A percentile compares a stretch with the other conserved stretches of the same genome.
These are phyloP conservation scores for Torulaspora delbrueckii DNA, from an alignment of 805 yeast genomes.

Conservation along the genomic window DNA sequence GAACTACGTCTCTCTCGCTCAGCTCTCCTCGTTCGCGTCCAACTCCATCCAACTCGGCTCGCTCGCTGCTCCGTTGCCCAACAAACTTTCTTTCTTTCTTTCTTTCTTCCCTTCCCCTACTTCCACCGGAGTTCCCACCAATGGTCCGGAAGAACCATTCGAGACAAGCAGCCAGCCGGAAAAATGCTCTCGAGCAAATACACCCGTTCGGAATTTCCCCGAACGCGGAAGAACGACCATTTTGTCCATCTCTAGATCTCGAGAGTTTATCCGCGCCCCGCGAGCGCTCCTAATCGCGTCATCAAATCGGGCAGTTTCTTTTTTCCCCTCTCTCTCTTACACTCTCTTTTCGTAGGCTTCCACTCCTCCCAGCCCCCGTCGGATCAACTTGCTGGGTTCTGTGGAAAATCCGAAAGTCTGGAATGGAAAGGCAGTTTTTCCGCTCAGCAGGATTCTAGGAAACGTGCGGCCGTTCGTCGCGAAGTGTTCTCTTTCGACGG, in stretches of 20 bases:
- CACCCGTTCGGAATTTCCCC: not conserved
- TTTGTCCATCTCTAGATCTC: not conserved
- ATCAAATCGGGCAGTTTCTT: not conserved
- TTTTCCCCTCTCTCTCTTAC: not conserved
- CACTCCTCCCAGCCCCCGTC: not conserved
- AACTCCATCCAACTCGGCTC: not conserved
- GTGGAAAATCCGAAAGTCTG: not conserved
- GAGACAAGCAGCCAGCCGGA: not conserved
- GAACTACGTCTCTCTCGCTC: too few species aligned
- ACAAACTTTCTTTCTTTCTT: too few species aligned
- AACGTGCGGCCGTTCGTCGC: not conserved
- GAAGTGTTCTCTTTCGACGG: not conserved
- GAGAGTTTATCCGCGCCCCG: not conserved
- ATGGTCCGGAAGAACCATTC: not conserved
- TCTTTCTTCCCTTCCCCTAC: not conserved
- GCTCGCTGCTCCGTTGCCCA: not conserved
- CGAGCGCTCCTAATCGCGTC: not conserved
- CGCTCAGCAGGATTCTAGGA: not conserved
- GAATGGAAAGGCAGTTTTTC: not conserved
- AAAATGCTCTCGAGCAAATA: not conserved
- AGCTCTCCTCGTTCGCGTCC: not conserved
- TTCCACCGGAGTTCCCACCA: not conserved
- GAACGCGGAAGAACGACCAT: not conserved
- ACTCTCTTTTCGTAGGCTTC: not conserved
- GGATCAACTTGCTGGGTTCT: not conserved